Percentiles rank a stretch among this genome's conserved stretches.
These are phyloP conservation scores for Pseudogymnoascus sp. DNA, from an alignment of 2,329 filamentous ascomycete species.

Conservation along the genomic window DNA sequence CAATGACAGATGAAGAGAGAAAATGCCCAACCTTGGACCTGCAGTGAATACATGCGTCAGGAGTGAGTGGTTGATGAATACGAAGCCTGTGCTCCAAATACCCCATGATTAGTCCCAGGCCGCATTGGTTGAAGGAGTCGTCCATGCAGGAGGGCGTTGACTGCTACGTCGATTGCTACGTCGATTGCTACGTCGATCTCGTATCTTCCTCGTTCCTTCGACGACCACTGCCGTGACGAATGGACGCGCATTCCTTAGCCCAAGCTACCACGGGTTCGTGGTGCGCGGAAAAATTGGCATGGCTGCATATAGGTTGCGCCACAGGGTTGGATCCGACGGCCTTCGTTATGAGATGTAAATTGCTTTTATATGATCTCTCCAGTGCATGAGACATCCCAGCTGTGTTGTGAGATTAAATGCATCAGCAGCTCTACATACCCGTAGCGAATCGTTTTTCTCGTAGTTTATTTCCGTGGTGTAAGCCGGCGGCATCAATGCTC, in stretches of 20 bases:
- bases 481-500: not conserved
- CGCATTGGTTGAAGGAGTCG: not conserved
- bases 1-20: not conserved
- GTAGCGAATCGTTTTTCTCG: not conserved
- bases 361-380: not conserved
- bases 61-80: not conserved
- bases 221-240: not conserved
- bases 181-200: not conserved
- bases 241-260: not conserved
- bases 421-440: not conserved
- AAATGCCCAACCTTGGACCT: not conserved
- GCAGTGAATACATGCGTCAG: not conserved
- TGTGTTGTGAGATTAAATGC: not conserved
- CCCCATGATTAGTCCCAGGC: not conserved
- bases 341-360: not conserved
- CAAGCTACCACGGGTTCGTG: not conserved
- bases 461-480: not conserved
- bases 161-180: not conserved
- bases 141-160: not conserved
- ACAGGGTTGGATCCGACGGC: not conserved
- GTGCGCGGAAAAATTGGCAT: not conserved
- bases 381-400: not conserved
- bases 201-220: not conserved
- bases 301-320: not conserved
- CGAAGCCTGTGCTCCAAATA: not conserved